Conservation (phyloP, 371 early-diverging fungal genomes). For the Rhizopus delemar region DNA sequence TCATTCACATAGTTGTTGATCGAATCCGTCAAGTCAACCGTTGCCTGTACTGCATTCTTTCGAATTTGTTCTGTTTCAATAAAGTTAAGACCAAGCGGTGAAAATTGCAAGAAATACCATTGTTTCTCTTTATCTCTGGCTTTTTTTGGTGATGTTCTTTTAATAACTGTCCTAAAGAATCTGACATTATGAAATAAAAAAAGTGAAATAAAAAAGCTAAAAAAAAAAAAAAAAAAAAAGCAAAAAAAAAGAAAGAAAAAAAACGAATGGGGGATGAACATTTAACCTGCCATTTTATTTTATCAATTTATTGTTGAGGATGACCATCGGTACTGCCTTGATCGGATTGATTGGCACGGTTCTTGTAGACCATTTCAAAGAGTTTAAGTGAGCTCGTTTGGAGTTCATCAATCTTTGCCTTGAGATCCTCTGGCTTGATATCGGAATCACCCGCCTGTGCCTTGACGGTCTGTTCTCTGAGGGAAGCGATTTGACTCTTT, state of each 20-base stretch:
- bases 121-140: conserved; percentile 40
- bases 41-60: conserved; percentile 54
- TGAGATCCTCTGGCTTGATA: conserved; percentile 62
- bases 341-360: conserved; percentile 37
- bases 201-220: background rate
- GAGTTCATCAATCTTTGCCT: conserved; percentile 68
- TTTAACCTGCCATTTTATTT: too few relatives aligned
- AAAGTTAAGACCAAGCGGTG: background rate
- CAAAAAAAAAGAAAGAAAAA: too few relatives aligned
- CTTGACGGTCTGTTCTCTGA: conserved; percentile 66
- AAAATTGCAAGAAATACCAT: conserved; percentile 29
- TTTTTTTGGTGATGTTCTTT: conserved; percentile 52
- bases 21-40: conserved; percentile 55
- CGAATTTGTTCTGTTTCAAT: conserved; percentile 52
- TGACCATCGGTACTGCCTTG: background rate
- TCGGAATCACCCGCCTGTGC: conserved; percentile 61
- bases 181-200: conserved; percentile 17
- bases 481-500: conserved; percentile 66
- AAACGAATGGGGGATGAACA: too few relatives aligned
- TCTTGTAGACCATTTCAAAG: conserved; percentile 93
- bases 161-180: conserved; percentile 42
- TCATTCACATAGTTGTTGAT: conserved; percentile 59
- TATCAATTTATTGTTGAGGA: too few relatives aligned
- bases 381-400: conserved; percentile 85
- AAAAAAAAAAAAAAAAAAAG: too few relatives aligned